phyloP scores from a whole-genome alignment of 176 grass and related monocot genomes.

The Lolium perenne region DNA sequence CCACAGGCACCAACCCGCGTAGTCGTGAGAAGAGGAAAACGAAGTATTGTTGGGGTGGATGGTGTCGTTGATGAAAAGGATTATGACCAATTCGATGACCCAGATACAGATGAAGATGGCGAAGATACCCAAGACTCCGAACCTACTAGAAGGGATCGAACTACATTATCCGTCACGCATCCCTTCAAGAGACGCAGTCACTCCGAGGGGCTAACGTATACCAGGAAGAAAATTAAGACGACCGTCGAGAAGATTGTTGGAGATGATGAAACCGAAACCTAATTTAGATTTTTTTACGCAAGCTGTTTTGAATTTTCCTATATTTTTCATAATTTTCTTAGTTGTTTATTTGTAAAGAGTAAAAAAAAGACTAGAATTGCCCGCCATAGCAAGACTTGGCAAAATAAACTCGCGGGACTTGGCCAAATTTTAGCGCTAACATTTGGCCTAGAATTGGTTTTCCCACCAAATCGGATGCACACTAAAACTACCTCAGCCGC shows the following conservation, averaged over 20 bases:
- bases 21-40: background rate
- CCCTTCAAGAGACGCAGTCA: background rate
- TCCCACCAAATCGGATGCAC: too few species aligned
- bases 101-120: background rate
- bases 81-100: background rate
- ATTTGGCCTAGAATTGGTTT: too few species aligned
- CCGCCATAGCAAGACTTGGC: too few species aligned
- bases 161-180: background rate
- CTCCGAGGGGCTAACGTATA: background rate
- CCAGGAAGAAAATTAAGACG: background rate
- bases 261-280: background rate
- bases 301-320: too few species aligned
- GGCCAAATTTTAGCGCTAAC: too few species aligned
- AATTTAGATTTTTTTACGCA: background rate
- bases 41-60: background rate
- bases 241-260: background rate
- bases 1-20: background rate
- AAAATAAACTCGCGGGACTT: too few species aligned
- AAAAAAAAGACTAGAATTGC: too few species aligned
- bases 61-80: constrained; percentile 4
- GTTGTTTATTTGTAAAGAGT: too few species aligned
- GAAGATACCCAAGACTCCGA: background rate
- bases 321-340: too few species aligned
- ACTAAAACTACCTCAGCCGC: too few species aligned
- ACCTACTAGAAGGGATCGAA: background rate